Conservation (phyloP, 805 yeast species). For the Candida gorgasii region DNA sequence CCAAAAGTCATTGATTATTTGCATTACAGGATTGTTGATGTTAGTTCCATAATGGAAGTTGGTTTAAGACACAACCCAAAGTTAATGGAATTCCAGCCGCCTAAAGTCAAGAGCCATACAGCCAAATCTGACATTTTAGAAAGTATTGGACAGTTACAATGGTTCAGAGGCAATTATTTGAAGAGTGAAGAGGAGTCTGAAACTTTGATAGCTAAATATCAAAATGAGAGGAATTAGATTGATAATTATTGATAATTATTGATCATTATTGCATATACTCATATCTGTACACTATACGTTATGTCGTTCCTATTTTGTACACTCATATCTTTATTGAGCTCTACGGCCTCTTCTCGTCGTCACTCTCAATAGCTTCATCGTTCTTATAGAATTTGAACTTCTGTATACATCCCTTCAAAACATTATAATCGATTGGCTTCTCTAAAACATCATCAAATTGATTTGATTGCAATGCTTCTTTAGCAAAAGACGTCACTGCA, state of each 20-base stretch:
- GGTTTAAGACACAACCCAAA: constrained; percentile 74
- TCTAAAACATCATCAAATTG: constrained; percentile 71
- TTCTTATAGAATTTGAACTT: constrained; percentile 16
- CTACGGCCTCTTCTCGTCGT: constrained; percentile 16
- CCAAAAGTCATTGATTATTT: constrained; percentile 66
- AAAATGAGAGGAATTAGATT: neutral
- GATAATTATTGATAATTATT: too few relatives aligned
- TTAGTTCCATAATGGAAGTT: constrained; percentile 80
- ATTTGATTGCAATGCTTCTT: constrained; percentile 58
- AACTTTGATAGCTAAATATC: constrained; percentile 2
- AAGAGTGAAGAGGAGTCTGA: constrained; percentile 22
- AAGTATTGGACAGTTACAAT: constrained; percentile 78
- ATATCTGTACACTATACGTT: neutral
- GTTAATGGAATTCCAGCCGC: constrained; percentile 57
- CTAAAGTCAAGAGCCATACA: constrained; percentile 73
- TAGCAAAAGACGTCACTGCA: constrained; percentile 69
- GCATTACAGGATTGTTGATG: constrained; percentile 84
- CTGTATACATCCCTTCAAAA: constrained; percentile 23
- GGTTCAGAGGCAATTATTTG: constrained; percentile 72
- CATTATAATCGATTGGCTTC: constrained; percentile 53
- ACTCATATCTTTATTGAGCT: too few relatives aligned
- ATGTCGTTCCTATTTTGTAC: neutral
- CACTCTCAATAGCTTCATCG: constrained; percentile 32
- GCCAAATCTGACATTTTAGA: constrained; percentile 88
- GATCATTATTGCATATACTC: constrained; percentile 1